A percentile compares a stretch with the other conserved stretches of the same genome.
Evolutionary conservation across 2,329 filamentous ascomycete species (phyloP).

Genomic region (Fusarium torreyae): DNA sequence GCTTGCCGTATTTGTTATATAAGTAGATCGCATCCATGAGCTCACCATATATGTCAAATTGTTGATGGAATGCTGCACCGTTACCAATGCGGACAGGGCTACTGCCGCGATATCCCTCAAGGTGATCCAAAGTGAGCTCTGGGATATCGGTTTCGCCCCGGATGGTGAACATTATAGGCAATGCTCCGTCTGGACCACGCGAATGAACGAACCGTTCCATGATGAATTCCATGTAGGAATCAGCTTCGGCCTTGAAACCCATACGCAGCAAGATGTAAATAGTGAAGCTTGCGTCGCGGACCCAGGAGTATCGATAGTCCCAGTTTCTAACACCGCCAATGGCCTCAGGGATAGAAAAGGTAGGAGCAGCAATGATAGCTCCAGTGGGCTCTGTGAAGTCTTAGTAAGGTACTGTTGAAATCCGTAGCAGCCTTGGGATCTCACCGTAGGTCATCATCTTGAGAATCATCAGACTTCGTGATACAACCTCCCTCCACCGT

Average conservation of each 20-base stretch:
- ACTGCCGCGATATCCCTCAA: slow-evolving; percentile 81
- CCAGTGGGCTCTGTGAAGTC: slow-evolving; percentile 75
- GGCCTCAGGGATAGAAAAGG: slow-evolving; percentile 83
- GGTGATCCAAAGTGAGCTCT: slow-evolving; percentile 76
- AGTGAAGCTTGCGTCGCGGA: slow-evolving; percentile 83
- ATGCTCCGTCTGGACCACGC: slow-evolving; percentile 70
- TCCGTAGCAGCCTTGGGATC: not conserved
- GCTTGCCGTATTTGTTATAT: slow-evolving; percentile 85
- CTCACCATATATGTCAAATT: slow-evolving; percentile 86
- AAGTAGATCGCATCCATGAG: slow-evolving; percentile 84
- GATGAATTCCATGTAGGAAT: slow-evolving; percentile 85
- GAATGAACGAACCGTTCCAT: slow-evolving; percentile 77
- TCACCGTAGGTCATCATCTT: slow-evolving; percentile 79
- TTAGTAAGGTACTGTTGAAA: slow-evolving; percentile 9
- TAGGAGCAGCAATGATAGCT: slow-evolving; percentile 82
- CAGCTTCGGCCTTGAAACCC: slow-evolving; percentile 81
- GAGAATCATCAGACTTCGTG: slow-evolving; percentile 79
- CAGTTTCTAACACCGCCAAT: slow-evolving; percentile 77
- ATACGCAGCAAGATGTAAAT: slow-evolving; percentile 84
- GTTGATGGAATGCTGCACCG: slow-evolving; percentile 81
- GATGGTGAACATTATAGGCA: slow-evolving; percentile 89
- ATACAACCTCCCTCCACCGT: slow-evolving; percentile 80
- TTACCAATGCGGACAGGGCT: slow-evolving; percentile 83
- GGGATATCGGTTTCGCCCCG: slow-evolving; percentile 81
- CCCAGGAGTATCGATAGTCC: slow-evolving; percentile 85